phyloP scores from a whole-genome alignment of 2,329 filamentous ascomycete genomes.

The Epichloe scottii region DNA sequence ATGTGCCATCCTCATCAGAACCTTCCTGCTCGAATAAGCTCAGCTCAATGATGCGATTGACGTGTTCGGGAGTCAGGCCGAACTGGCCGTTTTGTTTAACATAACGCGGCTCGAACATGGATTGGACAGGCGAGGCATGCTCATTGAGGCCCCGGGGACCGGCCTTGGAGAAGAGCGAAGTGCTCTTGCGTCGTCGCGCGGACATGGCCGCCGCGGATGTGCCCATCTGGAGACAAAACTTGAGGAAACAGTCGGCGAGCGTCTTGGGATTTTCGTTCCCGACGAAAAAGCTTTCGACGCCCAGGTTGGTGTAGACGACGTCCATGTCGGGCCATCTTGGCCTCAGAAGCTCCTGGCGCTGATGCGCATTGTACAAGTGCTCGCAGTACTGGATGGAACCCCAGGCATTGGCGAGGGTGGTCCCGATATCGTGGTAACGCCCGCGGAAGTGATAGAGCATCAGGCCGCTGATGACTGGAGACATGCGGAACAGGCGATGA shows the following conservation, averaged over 20 bases:
- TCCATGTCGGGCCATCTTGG: slow-evolving; percentile 29
- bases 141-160: slow-evolving; percentile 17
- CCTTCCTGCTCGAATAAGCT: slow-evolving; percentile 6
- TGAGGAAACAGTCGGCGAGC: slow-evolving; percentile 21
- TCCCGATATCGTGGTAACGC: slow-evolving; percentile 18
- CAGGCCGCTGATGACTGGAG: slow-evolving; percentile 26
- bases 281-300: slow-evolving; percentile 22
- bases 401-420: slow-evolving; percentile 24
- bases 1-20: slow-evolving; percentile 8
- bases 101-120: slow-evolving; percentile 19
- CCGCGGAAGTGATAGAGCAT: slow-evolving; percentile 24
- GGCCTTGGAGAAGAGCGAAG: slow-evolving; percentile 10
- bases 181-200: background rate
- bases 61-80: background rate
- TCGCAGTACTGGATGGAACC: slow-evolving; percentile 23
- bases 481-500: slow-evolving; percentile 20
- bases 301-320: slow-evolving; percentile 16
- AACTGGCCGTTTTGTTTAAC: background rate
- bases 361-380: slow-evolving; percentile 29
- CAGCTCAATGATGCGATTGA: background rate
- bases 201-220: slow-evolving; percentile 13
- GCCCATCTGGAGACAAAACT: slow-evolving; percentile 26
- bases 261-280: slow-evolving; percentile 19
- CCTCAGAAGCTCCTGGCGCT: too few species aligned
- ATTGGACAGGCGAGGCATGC: slow-evolving; percentile 16